These are phyloP conservation scores for Melocanna baccifera DNA, from an alignment of 176 grass and related monocot genomes.

Conservation along the genomic window DNA sequence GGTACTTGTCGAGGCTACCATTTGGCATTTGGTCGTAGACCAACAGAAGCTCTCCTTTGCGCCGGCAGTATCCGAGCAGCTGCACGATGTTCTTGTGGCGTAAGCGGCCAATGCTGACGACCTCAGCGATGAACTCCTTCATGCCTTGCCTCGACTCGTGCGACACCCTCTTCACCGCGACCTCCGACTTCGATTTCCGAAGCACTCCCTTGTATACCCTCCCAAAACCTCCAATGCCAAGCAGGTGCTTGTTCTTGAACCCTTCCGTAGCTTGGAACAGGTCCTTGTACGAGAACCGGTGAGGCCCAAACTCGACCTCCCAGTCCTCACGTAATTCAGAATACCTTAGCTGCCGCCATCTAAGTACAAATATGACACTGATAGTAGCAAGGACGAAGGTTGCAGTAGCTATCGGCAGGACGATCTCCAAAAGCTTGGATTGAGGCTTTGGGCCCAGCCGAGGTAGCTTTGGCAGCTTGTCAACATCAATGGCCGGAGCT, in stretches of 20 bases:
- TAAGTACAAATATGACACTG: not conserved
- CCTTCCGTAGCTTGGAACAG: not conserved
- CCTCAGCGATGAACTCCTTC: constrained; percentile 22
- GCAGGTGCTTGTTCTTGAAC: constrained; percentile 5
- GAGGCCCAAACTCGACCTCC: not conserved
- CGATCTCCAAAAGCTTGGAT: constrained; percentile 5
- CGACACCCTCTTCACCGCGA: constrained; percentile 17
- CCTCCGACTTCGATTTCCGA: not conserved
- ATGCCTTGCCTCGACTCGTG: constrained; percentile 17
- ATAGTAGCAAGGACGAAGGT: not conserved
- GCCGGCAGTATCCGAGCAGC: constrained; percentile 3
- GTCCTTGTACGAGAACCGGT: not conserved
- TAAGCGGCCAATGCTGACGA: constrained; percentile 22
- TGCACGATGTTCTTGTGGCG: constrained; percentile 6
- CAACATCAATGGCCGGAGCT: not conserved
- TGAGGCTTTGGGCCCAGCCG: not conserved
- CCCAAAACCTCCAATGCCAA: constrained; percentile 8
- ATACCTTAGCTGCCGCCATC: not conserved
- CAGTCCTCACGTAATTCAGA: constrained; percentile 2
- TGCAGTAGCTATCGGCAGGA: constrained; percentile 1
- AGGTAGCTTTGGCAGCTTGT: not conserved
- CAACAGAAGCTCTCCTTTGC: constrained; percentile 13
- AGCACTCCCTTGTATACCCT: constrained; percentile 30
- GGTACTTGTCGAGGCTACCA: constrained; percentile 22
- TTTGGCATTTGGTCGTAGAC: constrained; percentile 25